phyloP scores from a whole-genome alignment of 495 filamentous ascomycete genomes.

The Xylona heveae region DNA sequence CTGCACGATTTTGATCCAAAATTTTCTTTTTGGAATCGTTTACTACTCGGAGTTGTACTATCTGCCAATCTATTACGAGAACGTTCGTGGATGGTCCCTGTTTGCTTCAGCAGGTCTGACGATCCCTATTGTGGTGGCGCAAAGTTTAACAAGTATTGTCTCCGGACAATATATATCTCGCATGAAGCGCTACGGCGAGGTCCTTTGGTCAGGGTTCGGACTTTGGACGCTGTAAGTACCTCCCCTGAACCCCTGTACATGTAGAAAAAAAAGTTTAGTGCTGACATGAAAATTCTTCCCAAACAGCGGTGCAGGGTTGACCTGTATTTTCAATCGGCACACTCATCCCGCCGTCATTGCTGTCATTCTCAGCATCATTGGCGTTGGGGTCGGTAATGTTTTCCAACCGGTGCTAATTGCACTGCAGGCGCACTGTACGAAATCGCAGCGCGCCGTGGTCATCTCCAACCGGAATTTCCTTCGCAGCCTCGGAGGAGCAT shows the following conservation, averaged over 20 bases:
- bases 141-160: constrained; percentile 26
- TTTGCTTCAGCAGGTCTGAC: constrained; percentile 24
- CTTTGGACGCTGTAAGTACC: constrained; percentile 29
- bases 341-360: constrained; percentile 28
- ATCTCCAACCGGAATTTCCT: constrained; percentile 43
- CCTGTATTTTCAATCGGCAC: constrained; percentile 23
- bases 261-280: too few species aligned
- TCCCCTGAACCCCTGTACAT: too few species aligned
- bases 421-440: constrained; percentile 35
- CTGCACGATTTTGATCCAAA: constrained; percentile 31
- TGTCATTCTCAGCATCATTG: constrained; percentile 28
- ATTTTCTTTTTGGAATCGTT: constrained; percentile 34
- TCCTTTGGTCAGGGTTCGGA: constrained; percentile 33
- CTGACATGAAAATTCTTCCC: too few species aligned
- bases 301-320: constrained; percentile 30
- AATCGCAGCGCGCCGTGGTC: constrained; percentile 35
- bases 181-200: constrained; percentile 30
- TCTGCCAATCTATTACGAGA: constrained; percentile 26
- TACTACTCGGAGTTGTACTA: constrained; percentile 33
- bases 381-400: constrained; percentile 30
- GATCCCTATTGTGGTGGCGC: constrained; percentile 28
- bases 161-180: constrained; percentile 37
- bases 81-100: constrained; percentile 14
- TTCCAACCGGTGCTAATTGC: constrained; percentile 28
- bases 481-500: constrained; percentile 34